Conservation (phyloP, 306 rosid species). For the Luffa acutangula region DNA sequence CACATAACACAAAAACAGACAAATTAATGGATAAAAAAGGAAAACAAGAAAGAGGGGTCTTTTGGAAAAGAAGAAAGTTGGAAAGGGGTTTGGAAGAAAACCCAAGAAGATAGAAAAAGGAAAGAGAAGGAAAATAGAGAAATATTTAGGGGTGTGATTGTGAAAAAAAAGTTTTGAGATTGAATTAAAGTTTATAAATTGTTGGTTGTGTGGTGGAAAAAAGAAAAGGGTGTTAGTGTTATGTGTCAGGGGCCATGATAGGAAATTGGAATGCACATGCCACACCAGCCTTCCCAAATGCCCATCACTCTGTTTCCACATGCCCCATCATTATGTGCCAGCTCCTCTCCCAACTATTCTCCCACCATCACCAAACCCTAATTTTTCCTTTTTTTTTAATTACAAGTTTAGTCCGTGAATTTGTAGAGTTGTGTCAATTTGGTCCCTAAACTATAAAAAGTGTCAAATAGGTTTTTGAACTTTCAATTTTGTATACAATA, state of each 20-base stretch:
- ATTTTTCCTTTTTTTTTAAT: background rate
- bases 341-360: background rate
- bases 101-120: background rate
- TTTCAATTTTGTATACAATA: too few species aligned
- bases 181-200: too few species aligned
- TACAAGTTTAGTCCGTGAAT: too few species aligned
- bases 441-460: too few species aligned
- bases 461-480: too few species aligned
- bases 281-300: background rate
- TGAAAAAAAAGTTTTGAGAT: too few species aligned
- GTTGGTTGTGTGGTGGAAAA: background rate
- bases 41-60: background rate
- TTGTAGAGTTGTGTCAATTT: too few species aligned
- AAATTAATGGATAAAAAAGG: background rate
- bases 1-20: background rate
- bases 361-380: background rate
- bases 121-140: too few species aligned
- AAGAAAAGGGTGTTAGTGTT: background rate
- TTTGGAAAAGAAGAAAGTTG: background rate
- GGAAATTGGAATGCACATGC: background rate
- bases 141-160: background rate
- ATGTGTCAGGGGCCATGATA: background rate
- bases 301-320: constrained; percentile 1
- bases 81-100: background rate
- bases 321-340: constrained; percentile 2